A percentile compares a stretch with the other conserved stretches of the same genome.
phyloP scores from a whole-genome alignment of 345 rosid species.

The Sonneratia alba region DNA sequence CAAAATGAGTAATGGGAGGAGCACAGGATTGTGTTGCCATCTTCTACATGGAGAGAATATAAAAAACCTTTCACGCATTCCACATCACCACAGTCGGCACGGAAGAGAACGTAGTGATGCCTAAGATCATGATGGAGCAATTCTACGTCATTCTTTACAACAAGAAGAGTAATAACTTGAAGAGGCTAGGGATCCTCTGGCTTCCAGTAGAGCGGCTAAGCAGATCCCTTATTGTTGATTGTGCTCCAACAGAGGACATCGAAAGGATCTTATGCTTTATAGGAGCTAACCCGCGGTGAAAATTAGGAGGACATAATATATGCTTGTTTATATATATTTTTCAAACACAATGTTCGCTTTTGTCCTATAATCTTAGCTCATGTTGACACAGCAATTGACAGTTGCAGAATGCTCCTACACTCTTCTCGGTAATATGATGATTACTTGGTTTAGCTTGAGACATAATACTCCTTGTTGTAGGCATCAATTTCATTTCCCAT shows the following conservation, averaged over 20 bases:
- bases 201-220: neutral
- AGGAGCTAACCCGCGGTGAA: neutral
- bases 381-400: neutral
- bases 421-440: neutral
- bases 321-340: neutral
- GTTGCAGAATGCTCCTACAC: neutral
- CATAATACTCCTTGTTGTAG: neutral
- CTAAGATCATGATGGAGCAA: neutral
- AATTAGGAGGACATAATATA: too few relatives aligned
- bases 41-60: neutral
- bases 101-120: conserved; percentile 9
- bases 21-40: neutral
- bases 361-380: neutral
- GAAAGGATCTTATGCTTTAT: conserved; percentile 6
- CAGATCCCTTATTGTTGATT: neutral
- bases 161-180: neutral
- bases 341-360: neutral
- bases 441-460: neutral
- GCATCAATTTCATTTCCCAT: too few relatives aligned
- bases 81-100: neutral
- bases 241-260: conserved; percentile 5
- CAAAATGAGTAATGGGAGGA: conserved; percentile 10
- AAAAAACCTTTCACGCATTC: neutral
- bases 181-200: conserved; percentile 7
- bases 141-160: conserved; percentile 5